Evolutionary conservation across 2,329 filamentous ascomycete species (phyloP), one percentile per base, ranked within the genome.

Genomic region (Xylaria arbuscula): DNA sequence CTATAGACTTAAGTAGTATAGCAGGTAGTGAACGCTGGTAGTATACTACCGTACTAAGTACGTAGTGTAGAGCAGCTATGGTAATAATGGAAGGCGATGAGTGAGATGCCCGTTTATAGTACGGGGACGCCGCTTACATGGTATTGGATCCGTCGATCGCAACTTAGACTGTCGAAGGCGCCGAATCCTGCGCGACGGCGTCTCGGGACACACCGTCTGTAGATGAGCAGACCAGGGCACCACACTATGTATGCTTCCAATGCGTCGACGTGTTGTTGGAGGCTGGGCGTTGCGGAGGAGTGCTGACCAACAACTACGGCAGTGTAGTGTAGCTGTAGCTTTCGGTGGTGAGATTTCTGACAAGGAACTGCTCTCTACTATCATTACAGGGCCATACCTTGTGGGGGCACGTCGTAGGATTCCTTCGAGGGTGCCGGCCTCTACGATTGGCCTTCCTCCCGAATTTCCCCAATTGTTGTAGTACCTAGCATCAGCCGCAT

Each of bases 61-160:
- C 15, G 48, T 32, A 51, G 22, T 17, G 4, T 2, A 65, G 15
- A 47, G 45, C 17, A n/a, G 45, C n/a, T 47, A 47, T 45, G 4
- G 40, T 45, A 13, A 45, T 19, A 47, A 47, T 19, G 45, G 42
- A 57, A 36, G 40, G 48, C 9, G 15, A 51, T 51, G 24, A 34
- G 22, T 34, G 40, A 24, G 34, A 45, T 50, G 40, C 11, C 36
- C 22, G 47, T 61, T 45, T 34, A 36, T 32, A 36, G 17, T 40
- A 56, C 61, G 61, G 66, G 53, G 24, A 57, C 22, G 51, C 57
- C 53, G 40, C 22, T 54, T n/a, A 40, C 15, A 42, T 36, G 62
- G 54, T 24, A 45, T 62, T 47, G 48, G 42, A 28, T 38, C 45
- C 24, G 66, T 65, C 58, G 66, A 68, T 66, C 66, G 17, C 54